Base-by-base conservation (phyloP, 345 rosid genomes). In the Acer negundo region DNA sequence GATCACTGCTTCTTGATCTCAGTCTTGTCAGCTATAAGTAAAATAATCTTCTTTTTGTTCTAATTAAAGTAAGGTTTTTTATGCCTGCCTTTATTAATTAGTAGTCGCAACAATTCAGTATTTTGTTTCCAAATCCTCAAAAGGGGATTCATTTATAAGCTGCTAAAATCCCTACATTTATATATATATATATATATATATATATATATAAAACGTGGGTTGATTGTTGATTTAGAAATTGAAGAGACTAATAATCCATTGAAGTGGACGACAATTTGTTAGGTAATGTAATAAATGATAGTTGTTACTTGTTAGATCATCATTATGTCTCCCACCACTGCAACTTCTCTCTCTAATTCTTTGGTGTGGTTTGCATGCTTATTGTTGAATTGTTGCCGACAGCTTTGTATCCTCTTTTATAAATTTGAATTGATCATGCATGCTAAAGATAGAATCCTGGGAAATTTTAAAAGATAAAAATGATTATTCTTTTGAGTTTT, bases 51-150 rank as follows among this genome's bases (percentile, higher is more conserved):
- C 4, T 3, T 53, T 66, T 49, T 12, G 4, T 10, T 28, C 20
- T 59, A 35, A 20, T 38, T 66, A 19, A 11, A 31, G 12, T 35
- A 47, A 75, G 26, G 19, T 35, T 73, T 10, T 73, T 42, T 61
- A 3, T 42, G 56, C 40, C 15, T 1, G 12, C 16, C 23, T 0
- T 63, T 23, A 22, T 47, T 16, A 22, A 47, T 3, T n/a, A 2
- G 22, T 17, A 28, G 16, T 31, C 20, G 0, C 63, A 5, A 19
- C 47, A 19, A 13, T 35, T 20, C 10, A 42, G 46, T 42, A 42
- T 42, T 42, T 42, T 42, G 46, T 7, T 73, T 73, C 35, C 76
- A 22, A 9, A 17, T 61, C 67, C 61, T 61, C 67, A 35, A 40
- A 23, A 35, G 38, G 67, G 19, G 4, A 53, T 40, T 51, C 62